phyloP scores from a whole-genome alignment of 2,329 filamentous ascomycete genomes.

The Hypocrella siamensis region DNA sequence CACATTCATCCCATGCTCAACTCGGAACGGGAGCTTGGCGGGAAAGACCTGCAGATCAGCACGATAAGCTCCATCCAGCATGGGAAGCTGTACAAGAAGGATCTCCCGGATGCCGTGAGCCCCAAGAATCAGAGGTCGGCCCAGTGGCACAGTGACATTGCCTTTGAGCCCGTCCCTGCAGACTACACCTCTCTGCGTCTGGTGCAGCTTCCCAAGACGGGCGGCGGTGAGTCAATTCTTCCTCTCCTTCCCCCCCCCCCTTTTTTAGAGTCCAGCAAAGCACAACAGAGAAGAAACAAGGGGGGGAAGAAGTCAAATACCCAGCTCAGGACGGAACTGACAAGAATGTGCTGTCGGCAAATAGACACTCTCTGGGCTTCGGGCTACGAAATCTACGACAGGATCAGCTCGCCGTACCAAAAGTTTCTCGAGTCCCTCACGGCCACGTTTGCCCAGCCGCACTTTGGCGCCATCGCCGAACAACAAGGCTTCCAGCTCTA shows the following conservation, averaged over 20 bases:
- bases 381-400: slow-evolving; percentile 51
- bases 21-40: slow-evolving; percentile 34
- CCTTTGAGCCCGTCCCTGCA: slow-evolving; percentile 46
- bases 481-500: slow-evolving; percentile 29
- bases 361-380: slow-evolving; percentile 50
- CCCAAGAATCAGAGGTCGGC: slow-evolving; percentile 28
- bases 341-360: not conserved
- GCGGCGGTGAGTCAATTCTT: slow-evolving; percentile 26
- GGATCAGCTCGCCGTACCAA: slow-evolving; percentile 39
- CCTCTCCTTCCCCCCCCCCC: not conserved
- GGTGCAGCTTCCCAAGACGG: slow-evolving; percentile 35
- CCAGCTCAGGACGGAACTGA: not conserved
- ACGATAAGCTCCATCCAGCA: slow-evolving; percentile 43
- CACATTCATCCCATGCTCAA: slow-evolving; percentile 46
- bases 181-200: slow-evolving; percentile 46
- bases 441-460: slow-evolving; percentile 34
- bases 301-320: too few relatives aligned
- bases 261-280: not conserved
- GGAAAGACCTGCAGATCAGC: slow-evolving; percentile 44
- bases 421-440: slow-evolving; percentile 43
- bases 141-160: slow-evolving; percentile 48
- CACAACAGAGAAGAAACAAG: too few relatives aligned
- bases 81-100: slow-evolving; percentile 29
- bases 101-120: slow-evolving; percentile 3
- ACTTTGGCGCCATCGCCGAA: slow-evolving; percentile 31